phyloP scores from a whole-genome alignment of 305 asterid genomes.

The Andrographis paniculata region DNA sequence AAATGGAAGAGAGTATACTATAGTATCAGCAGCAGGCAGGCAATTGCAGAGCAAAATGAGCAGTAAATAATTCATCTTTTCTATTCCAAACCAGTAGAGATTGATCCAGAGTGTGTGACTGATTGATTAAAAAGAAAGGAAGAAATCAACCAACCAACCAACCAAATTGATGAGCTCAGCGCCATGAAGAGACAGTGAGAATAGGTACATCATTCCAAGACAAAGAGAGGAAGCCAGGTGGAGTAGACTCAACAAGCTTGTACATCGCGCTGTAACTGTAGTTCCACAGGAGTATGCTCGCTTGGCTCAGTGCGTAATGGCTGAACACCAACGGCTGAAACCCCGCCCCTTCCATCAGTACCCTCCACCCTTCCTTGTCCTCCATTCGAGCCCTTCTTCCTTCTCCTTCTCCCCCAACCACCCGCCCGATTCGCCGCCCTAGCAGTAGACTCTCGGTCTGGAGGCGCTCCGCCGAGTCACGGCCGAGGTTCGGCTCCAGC shows the following conservation, averaged over 20 bases:
- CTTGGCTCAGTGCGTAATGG: conserved; percentile 90
- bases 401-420: conserved; percentile 46
- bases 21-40: neutral
- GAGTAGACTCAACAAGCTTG: conserved; percentile 57
- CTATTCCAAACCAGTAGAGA: conserved; percentile 15
- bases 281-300: conserved; percentile 70
- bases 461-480: conserved; percentile 64
- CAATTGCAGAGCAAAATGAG: conserved; percentile 6
- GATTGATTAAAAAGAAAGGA: neutral
- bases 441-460: conserved; percentile 51
- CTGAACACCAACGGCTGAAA: conserved; percentile 62
- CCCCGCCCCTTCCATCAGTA: conserved; percentile 69
- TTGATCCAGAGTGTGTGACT: neutral
- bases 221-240: conserved; percentile 69
- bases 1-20: too few species aligned
- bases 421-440: conserved; percentile 60
- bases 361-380: conserved; percentile 73
- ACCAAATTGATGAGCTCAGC: conserved; percentile 22
- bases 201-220: conserved; percentile 86
- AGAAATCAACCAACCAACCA: conserved; percentile 17
- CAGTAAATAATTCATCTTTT: conserved; percentile 1
- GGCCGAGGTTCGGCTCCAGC: conserved; percentile 51
- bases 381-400: conserved; percentile 60
- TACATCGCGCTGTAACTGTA: conserved; percentile 56
- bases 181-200: conserved; percentile 93